Evolutionary conservation across 768 basidiomycete species (phyloP), one percentile per base, ranked within the genome.

Genomic region (Plicaturopsis crispa): DNA sequence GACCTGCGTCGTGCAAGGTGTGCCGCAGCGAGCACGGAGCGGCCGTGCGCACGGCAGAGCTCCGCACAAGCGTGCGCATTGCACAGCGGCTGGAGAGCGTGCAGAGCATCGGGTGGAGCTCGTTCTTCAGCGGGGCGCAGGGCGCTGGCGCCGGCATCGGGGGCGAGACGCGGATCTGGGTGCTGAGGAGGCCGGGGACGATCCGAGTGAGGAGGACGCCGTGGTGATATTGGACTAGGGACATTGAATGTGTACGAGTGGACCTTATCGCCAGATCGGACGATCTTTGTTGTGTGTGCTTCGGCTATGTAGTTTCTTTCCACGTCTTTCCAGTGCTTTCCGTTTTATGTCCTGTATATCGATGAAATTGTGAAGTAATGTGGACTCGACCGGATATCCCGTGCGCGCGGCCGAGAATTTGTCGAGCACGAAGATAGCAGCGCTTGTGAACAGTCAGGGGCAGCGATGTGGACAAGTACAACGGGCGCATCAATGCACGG

Each of bases 31-130:
- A 48, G 17, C 51, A 50, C 16, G 47, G 50, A 8, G 48, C 53
- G 4, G 45, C 51, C 11, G 63, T 71, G 5, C 66, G 63, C 39
- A 48, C 54, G 17, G 59, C 63, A 13, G 78, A 80, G 45, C 59
- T 78, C 2, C 49, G 59, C 17, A 75, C 71, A 5, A 72, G 65
- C 42, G 50, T 71, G 18, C 42, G 61, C 18, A 50, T 82, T 18
- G 72, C 68, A 3, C 58, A 54, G 39, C 57, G 58, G 34, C 53
- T 80, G 35, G 66, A 65, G 35, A 55, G 63, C 2, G 40, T 80
- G 11, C 48, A 57, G 37, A 64, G 54, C 1, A 55, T 80, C 20
- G 57, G 65, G 13, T 82, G 77, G 74, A 73, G 69, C 39, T 69
- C 77, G 0, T 70, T 70, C 44, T 70, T 73, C 44, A 35, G 51